Evolutionary conservation across 2,329 filamentous ascomycete species (phyloP).

Genomic region (Diaporthe capsici): DNA sequence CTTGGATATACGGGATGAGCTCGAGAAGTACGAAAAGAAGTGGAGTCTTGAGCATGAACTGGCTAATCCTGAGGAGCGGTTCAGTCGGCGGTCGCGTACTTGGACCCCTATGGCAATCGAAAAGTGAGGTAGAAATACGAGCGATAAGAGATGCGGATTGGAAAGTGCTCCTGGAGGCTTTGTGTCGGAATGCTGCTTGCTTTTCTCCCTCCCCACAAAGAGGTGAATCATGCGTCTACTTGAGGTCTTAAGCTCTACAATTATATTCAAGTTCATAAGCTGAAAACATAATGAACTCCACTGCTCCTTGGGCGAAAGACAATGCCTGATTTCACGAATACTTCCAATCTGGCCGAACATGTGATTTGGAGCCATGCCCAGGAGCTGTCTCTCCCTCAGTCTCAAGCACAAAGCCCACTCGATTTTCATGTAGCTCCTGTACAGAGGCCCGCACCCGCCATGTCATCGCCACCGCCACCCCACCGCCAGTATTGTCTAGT

Average conservation of each 20-base stretch:
- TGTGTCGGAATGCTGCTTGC: background rate
- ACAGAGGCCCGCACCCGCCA: too few relatives aligned
- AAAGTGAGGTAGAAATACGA: background rate
- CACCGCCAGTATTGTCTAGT: too few relatives aligned
- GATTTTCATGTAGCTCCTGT: too few relatives aligned
- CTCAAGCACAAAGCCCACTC: too few relatives aligned
- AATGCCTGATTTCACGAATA: too few relatives aligned
- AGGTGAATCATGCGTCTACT: background rate
- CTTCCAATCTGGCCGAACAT: too few relatives aligned
- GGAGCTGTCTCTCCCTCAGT: too few relatives aligned
- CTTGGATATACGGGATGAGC: constrained; percentile 13
- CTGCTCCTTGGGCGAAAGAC: too few relatives aligned
- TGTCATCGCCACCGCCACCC: too few relatives aligned
- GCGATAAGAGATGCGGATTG: background rate
- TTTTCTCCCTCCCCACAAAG: background rate
- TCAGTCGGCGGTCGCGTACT: background rate
- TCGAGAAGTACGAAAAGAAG: constrained; percentile 9
- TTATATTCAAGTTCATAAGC: background rate
- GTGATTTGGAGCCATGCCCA: too few relatives aligned
- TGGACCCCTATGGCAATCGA: constrained; percentile 17
- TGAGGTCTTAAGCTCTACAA: background rate
- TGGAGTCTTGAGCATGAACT: constrained; percentile 20
- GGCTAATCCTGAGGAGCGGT: constrained; percentile 2
- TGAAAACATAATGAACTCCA: too few relatives aligned
- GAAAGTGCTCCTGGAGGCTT: background rate